Percentiles rank a stretch among this genome's conserved stretches.
These are phyloP conservation scores for Calonectria ilicicola DNA, from an alignment of 2,329 filamentous ascomycete species.

Conservation along the genomic window DNA sequence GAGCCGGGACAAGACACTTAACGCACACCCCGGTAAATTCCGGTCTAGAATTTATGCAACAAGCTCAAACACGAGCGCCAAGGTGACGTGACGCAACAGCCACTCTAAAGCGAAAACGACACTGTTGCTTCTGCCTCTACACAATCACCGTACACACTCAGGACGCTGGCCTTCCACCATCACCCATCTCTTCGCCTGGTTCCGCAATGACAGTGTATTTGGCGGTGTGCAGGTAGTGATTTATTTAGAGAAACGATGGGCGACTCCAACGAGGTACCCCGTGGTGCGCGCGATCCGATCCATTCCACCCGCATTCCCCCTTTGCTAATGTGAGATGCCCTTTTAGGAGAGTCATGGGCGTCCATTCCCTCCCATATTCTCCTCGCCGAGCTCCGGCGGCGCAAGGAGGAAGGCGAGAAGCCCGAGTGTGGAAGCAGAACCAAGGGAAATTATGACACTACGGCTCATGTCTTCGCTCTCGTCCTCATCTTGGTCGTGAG, in stretches of 20 bases:
- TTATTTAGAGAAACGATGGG: conserved; percentile 32
- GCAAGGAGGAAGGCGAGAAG: conserved; percentile 55
- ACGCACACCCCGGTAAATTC: conserved; percentile 34
- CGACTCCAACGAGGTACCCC: conserved; percentile 27
- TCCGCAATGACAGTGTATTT: conserved; percentile 38
- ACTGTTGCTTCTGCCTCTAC: conserved; percentile 19
- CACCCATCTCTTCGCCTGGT: conserved; percentile 38
- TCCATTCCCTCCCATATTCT: conserved; percentile 65
- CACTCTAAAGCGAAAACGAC: conserved; percentile 25
- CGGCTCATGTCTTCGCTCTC: conserved; percentile 75
- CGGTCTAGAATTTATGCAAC: conserved; percentile 31
- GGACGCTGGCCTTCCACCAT: background rate
- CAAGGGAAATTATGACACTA: conserved; percentile 72
- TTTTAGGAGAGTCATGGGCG: conserved; percentile 54
- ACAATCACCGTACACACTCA: background rate
- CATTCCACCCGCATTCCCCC: background rate
- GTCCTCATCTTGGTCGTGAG: conserved; percentile 74
- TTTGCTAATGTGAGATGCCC: conserved; percentile 33
- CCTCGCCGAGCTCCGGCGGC: conserved; percentile 63
- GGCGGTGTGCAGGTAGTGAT: conserved; percentile 34
- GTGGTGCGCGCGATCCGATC: conserved; percentile 29
- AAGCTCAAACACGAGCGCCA: conserved; percentile 33
- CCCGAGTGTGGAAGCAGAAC: conserved; percentile 66
- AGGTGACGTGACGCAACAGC: conserved; percentile 41
- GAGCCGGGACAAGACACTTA: background rate